These are phyloP conservation scores for Cucurbita maxima DNA, from an alignment of 306 rosid species.

Conservation along the genomic window DNA sequence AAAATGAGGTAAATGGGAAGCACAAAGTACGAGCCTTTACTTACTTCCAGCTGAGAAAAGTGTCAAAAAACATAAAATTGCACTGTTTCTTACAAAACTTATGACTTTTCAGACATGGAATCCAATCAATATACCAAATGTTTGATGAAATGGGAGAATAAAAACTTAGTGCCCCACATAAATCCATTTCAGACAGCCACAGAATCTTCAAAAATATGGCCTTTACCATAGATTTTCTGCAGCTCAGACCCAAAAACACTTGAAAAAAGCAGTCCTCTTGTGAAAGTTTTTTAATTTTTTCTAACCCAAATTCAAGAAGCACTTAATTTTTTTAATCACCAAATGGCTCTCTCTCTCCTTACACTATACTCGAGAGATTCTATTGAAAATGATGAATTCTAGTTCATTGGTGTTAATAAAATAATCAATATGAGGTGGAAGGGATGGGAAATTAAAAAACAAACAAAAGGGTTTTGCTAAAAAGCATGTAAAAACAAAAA, in stretches of 20 bases:
- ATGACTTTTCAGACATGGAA: constrained; percentile 2
- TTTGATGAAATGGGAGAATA: constrained; percentile 4
- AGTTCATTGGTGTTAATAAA: not conserved
- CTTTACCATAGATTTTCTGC: not conserved
- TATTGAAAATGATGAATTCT: not conserved
- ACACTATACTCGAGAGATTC: constrained; percentile 6
- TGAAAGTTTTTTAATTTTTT: not conserved
- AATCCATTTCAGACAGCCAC: not conserved
- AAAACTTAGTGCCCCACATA: not conserved
- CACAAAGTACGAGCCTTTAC: not conserved
- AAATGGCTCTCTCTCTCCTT: not conserved
- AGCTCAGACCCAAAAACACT: not conserved
- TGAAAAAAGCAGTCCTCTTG: not conserved
- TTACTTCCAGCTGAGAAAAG: not conserved
- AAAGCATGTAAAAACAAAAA: not conserved
- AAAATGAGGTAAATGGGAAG: constrained; percentile 1
- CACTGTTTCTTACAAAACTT: not conserved
- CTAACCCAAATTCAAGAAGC: not conserved
- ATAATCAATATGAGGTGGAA: not conserved
- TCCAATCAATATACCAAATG: not conserved
- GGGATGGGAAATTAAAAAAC: no score
- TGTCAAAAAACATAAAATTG: not conserved
- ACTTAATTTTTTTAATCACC: not conserved
- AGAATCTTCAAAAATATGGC: not conserved
- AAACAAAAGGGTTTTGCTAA: not conserved